Evolutionary conservation across 2,329 filamentous ascomycete genomes (phyloP).

Genomic region (Ciborinia camelliae): DNA sequence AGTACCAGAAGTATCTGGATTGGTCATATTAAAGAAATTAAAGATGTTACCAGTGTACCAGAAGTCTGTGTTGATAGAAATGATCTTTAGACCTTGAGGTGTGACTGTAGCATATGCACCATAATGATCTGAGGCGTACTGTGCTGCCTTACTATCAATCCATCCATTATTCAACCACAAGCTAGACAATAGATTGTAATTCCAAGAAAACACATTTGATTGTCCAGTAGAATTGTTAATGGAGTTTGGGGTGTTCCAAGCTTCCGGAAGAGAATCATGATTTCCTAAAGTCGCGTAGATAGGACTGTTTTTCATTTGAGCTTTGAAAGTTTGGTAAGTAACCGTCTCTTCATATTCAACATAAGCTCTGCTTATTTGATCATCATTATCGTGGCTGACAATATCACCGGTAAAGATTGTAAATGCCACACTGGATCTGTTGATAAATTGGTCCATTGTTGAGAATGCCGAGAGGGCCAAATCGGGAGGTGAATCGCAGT

Average conservation of each 20-base stretch:
- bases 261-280: slow-evolving; percentile 27
- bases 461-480: slow-evolving; percentile 20
- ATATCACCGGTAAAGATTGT: slow-evolving; percentile 37
- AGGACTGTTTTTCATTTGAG: slow-evolving; percentile 29
- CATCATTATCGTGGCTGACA: slow-evolving; percentile 33
- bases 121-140: slow-evolving; percentile 32
- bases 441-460: slow-evolving; percentile 20
- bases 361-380: slow-evolving; percentile 32
- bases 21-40: slow-evolving; percentile 33
- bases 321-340: slow-evolving; percentile 33
- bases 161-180: slow-evolving; percentile 30
- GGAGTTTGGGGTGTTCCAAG: slow-evolving; percentile 4
- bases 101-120: slow-evolving; percentile 22
- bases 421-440: slow-evolving; percentile 27
- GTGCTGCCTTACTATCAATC: slow-evolving; percentile 28
- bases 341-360: slow-evolving; percentile 34
- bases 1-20: slow-evolving; percentile 30
- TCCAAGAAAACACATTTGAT: slow-evolving; percentile 20
- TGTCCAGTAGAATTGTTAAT: slow-evolving; percentile 13
- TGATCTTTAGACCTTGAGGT: slow-evolving; percentile 28
- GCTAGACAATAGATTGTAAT: slow-evolving; percentile 18
- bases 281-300: slow-evolving; percentile 36
- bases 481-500: slow-evolving; percentile 20
- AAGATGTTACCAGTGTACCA: slow-evolving; percentile 34
- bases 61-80: slow-evolving; percentile 35